Evolutionary conservation across 164 flowering plant species (phyloP).

Genomic region (Vitis riparia): DNA sequence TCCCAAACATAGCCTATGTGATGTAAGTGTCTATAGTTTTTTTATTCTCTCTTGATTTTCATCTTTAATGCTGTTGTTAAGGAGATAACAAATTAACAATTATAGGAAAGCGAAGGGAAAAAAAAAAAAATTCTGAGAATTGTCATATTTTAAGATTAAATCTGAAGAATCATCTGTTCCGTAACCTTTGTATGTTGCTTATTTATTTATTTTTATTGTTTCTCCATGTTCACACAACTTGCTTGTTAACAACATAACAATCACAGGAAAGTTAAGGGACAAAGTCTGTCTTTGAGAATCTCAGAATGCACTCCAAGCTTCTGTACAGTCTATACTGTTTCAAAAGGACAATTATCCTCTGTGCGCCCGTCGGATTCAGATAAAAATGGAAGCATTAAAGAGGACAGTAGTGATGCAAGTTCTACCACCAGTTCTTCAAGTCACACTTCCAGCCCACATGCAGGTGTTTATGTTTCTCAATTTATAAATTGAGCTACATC

Average conservation of each 20-base stretch:
- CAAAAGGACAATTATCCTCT: slow-evolving; percentile 69
- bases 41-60: background rate
- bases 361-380: slow-evolving; percentile 61
- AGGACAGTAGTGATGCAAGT: slow-evolving; percentile 36
- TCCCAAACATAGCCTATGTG: too few species aligned
- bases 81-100: too few species aligned
- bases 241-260: background rate
- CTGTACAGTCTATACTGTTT: slow-evolving; percentile 72
- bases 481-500: background rate
- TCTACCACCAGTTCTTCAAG: slow-evolving; percentile 35
- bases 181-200: background rate
- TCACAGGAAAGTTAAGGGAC: slow-evolving; percentile 45
- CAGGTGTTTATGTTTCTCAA: slow-evolving; percentile 19
- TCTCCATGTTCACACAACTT: background rate
- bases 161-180: too few species aligned
- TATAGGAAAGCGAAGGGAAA: too few species aligned
- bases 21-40: too few species aligned
- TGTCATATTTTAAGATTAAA: too few species aligned
- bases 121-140: too few species aligned
- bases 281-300: slow-evolving; percentile 52
- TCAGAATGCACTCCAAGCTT: slow-evolving; percentile 56
- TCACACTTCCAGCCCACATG: slow-evolving; percentile 29
- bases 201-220: background rate
- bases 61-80: background rate
- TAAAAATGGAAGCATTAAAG: slow-evolving; percentile 27